Conservation (phyloP, 2,329 filamentous ascomycete genomes). For the Cladosporium halotolerans region DNA sequence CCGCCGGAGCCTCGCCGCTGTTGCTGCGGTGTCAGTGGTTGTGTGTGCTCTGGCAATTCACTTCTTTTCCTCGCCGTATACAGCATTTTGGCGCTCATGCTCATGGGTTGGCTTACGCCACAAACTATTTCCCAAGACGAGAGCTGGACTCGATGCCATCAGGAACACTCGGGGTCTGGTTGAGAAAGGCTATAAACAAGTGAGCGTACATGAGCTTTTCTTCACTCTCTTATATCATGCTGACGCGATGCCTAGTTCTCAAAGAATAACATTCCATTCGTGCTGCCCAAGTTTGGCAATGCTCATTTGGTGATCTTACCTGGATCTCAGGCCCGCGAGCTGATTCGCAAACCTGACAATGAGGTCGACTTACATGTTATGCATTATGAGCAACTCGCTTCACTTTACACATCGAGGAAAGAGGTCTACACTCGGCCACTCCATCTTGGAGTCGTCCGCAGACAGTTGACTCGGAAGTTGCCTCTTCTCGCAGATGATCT, state of each 20-base stretch:
- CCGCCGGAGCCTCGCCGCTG: no score
- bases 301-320: conserved; percentile 17
- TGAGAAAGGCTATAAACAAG: conserved; percentile 15
- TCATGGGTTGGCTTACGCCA: neutral
- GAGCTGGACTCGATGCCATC: conserved; percentile 14
- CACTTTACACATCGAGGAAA: conserved; percentile 12
- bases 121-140: neutral
- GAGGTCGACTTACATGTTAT: conserved; percentile 14
- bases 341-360: conserved; percentile 16
- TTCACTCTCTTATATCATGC: neutral
- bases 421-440: neutral
- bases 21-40: no score
- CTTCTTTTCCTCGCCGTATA: no score
- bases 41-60: no score
- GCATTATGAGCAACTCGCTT: conserved; percentile 13
- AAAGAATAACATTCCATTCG: conserved; percentile 14
- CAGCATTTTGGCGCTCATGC: neutral
- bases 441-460: conserved; percentile 17
- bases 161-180: conserved; percentile 16
- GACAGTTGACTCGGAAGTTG: conserved; percentile 20
- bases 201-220: neutral
- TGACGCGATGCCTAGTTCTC: conserved; percentile 12
- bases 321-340: conserved; percentile 16
- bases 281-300: conserved; percentile 19
- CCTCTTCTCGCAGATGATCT: conserved; percentile 18